A percentile compares a stretch with the other conserved stretches of the same genome.
Conservation (phyloP, 2,329 filamentous ascomycete species). For the Cladophialophora psammophila region DNA sequence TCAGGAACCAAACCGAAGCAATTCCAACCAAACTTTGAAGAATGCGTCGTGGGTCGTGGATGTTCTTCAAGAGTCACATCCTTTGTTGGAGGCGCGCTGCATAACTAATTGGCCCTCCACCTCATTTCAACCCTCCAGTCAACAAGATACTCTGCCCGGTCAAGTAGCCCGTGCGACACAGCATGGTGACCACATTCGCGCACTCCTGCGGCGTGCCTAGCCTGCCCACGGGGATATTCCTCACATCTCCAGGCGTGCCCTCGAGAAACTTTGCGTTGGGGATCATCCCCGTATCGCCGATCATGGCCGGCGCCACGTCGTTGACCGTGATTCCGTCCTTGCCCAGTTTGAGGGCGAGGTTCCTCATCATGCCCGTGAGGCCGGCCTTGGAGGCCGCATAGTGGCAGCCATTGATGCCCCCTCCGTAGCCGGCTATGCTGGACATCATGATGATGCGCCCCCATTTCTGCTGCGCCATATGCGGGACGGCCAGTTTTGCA, state of each 20-base stretch:
- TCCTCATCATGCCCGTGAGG: constrained; percentile 70
- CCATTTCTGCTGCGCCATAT: constrained; percentile 68
- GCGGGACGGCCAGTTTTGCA: constrained; percentile 65
- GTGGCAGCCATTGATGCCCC: constrained; percentile 69
- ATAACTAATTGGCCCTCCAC: too few species aligned
- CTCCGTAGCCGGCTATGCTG: constrained; percentile 68
- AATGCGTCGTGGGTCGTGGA: too few species aligned
- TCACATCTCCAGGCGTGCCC: constrained; percentile 65
- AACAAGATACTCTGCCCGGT: constrained; percentile 64
- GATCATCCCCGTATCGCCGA: constrained; percentile 70
- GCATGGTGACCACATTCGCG: constrained; percentile 67
- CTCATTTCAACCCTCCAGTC: constrained; percentile 60
- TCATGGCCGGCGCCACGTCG: constrained; percentile 73
- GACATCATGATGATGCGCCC: constrained; percentile 70
- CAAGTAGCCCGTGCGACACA: constrained; percentile 67
- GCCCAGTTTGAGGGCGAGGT: constrained; percentile 66
- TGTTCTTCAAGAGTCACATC: too few species aligned
- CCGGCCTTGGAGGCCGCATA: constrained; percentile 65
- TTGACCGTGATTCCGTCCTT: constrained; percentile 70
- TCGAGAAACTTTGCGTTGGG: constrained; percentile 60
- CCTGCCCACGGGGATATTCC: constrained; percentile 66
- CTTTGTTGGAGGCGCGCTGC: too few species aligned
- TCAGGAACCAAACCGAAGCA: too few species aligned
- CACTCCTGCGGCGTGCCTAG: constrained; percentile 66
- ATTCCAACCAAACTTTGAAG: too few species aligned